A percentile compares a stretch with the other conserved stretches of the same genome.
Evolutionary conservation across 2,329 filamentous ascomycete species (phyloP).

Genomic region (Dichotomopilus funicola): DNA sequence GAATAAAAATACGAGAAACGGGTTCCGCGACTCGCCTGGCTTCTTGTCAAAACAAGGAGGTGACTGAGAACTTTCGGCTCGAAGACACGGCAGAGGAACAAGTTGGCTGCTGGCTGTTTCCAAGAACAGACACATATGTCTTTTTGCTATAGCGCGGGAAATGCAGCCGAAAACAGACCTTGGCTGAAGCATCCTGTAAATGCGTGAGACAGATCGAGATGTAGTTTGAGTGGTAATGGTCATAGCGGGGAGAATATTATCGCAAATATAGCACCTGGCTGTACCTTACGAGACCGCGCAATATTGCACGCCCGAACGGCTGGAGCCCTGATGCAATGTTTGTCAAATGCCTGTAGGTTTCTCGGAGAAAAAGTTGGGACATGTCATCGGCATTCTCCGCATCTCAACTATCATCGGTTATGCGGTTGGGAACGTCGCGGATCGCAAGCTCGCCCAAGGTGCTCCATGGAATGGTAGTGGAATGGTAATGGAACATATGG

Average conservation of each 20-base stretch:
- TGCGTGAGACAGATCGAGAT: too few relatives aligned
- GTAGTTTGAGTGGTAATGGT: conserved; percentile 2
- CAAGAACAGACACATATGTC: too few relatives aligned
- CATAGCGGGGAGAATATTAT: conserved; percentile 18
- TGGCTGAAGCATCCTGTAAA: too few relatives aligned
- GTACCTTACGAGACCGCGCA: too few relatives aligned
- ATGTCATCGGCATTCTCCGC: neutral
- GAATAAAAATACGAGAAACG: too few relatives aligned
- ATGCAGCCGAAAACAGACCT: too few relatives aligned
- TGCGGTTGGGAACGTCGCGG: conserved; percentile 6
- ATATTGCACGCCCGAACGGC: neutral
- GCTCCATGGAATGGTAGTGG: conserved; percentile 12
- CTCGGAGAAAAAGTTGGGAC: conserved; percentile 13
- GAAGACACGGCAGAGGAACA: too few relatives aligned
- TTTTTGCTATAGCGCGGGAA: too few relatives aligned
- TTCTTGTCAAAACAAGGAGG: too few relatives aligned
- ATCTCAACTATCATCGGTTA: conserved; percentile 8
- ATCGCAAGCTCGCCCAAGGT: neutral
- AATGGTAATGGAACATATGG: conserved; percentile 14
- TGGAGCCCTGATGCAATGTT: neutral
- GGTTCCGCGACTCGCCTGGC: too few relatives aligned
- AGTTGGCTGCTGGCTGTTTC: too few relatives aligned
- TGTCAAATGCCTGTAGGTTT: conserved; percentile 14
- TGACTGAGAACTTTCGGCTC: too few relatives aligned
- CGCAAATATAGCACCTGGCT: neutral